Base-by-base conservation (phyloP, 345 rosid species). In the Mercurialis annua region DNA sequence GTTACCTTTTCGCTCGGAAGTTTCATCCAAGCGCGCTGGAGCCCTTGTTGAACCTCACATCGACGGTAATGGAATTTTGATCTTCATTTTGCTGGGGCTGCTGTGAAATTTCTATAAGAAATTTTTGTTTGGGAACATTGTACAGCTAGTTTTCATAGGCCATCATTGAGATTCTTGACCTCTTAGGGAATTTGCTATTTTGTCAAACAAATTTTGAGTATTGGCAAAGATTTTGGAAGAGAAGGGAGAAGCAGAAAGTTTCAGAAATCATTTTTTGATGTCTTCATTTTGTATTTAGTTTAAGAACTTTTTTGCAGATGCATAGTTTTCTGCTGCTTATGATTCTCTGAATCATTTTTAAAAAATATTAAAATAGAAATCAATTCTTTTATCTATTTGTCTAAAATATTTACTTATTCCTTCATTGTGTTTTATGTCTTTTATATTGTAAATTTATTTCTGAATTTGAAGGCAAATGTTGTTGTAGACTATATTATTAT, bases 1-100 rank as follows among this genome's bases (percentile, higher is more conserved):
- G 97, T 72, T 73, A 83, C 73, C 97, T 92, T 66, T 92, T 92
- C 71, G 98, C 98, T 50, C 82, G 98, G 71, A 92, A 92, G 81
- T 92, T 92, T 71, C 84, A 84, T 70, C 86, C 89, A 9, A 82
- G 84, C 76, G 81, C 98, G 7, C 74, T 92, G 71, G 83, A 57
- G 75, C 90, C 89, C 0, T 77, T 92, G 75, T 88, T 92, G 61
- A 85, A 87, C 81, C 84, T 90, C 76, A 82, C 84, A 64, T 77
- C 86, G 11, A 81, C 76, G 0, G 84, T 88, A 59, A 71, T 92
- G 96, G 88, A 84, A 54, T 90, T 86, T 77, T 88, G 68, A 74
- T 40, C 18, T 30, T 29, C 8, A 1, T 4, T 29, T 23, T 33
- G 11, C 31, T 2, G 48, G 67, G 47, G 81, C 63, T 31, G 23